These are phyloP conservation scores for Kregervanrija delftensis DNA, from an alignment of 805 yeast genomes.

Conservation along the genomic window DNA sequence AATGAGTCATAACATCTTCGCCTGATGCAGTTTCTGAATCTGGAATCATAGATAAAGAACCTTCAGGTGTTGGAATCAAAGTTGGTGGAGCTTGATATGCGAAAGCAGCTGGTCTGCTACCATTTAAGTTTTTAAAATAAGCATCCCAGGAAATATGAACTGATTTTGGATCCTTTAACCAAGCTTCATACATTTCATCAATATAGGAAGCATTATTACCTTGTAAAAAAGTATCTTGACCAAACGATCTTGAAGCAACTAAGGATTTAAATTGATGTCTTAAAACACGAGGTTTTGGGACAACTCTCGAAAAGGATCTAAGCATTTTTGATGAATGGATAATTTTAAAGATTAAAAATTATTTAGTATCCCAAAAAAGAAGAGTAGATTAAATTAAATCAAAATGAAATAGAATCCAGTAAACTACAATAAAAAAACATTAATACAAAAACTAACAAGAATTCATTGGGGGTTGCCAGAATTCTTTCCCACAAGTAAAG, in stretches of 20 bases:
- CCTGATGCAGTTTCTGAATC: constrained; percentile 41
- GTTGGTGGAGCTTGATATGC: constrained; percentile 94
- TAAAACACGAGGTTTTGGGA: constrained; percentile 19
- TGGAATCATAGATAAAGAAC: constrained; percentile 58
- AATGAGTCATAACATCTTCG: constrained; percentile 73
- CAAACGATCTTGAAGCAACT: constrained; percentile 28
- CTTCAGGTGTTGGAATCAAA: constrained; percentile 75
- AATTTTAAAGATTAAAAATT: no score
- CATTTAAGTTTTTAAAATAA: constrained; percentile 82
- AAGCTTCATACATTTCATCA: constrained; percentile 96
- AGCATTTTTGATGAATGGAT: constrained; percentile 15
- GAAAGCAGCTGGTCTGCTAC: constrained; percentile 57
- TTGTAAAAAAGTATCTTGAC: constrained; percentile 70
- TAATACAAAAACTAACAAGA: no score
- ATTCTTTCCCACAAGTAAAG: no score
- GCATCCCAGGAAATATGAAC: constrained; percentile 98
- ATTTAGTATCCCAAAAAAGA: neutral
- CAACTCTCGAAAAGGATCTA: constrained; percentile 21
- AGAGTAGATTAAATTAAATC: neutral
- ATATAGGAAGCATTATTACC: constrained; percentile 84
- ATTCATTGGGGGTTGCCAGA: no score
- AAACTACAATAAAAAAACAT: no score
- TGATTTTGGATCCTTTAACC: constrained; percentile 83
- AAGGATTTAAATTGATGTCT: constrained; percentile 5
- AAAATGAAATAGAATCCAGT: neutral